Evolutionary conservation across 805 yeast species (phyloP).

Genomic region (Myxozyma sirexii): DNA sequence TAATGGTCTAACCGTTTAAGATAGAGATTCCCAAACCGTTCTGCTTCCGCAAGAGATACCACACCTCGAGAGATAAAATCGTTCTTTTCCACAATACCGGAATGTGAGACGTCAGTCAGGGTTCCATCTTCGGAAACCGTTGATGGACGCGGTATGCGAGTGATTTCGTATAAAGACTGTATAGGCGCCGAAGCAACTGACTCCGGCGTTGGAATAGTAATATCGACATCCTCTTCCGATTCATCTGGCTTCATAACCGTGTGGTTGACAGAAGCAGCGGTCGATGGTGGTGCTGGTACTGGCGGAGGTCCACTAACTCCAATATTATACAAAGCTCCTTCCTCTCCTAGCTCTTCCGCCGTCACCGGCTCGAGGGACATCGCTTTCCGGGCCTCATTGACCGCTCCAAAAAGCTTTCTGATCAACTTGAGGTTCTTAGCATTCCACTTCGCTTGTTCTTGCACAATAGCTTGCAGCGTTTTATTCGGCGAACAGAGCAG

Average conservation of each 20-base stretch:
- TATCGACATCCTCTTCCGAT: constrained; percentile 1
- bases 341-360: constrained; percentile 4
- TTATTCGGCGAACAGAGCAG: constrained; percentile 25
- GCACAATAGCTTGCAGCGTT: constrained; percentile 17
- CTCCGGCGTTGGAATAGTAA: constrained; percentile 10
- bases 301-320: neutral
- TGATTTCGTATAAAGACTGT: constrained; percentile 23
- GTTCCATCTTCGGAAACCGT: neutral
- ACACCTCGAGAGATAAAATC: constrained; percentile 26
- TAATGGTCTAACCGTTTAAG: constrained; percentile 19
- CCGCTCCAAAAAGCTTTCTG: neutral
- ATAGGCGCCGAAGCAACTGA: constrained; percentile 27
- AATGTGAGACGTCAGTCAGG: constrained; percentile 6
- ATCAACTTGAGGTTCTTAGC: constrained; percentile 7
- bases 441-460: constrained; percentile 29
- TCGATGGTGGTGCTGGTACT: neutral
- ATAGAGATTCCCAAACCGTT: constrained; percentile 16
- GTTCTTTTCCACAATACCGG: constrained; percentile 12
- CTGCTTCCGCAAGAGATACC: constrained; percentile 16
- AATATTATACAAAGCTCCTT: neutral
- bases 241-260: neutral
- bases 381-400: constrained; percentile 2
- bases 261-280: neutral
- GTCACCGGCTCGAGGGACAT: neutral
- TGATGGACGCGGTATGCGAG: constrained; percentile 5